Base-by-base conservation (phyloP, 169 alveolate species). In the Cryptosporidium ubiquitum region DNA sequence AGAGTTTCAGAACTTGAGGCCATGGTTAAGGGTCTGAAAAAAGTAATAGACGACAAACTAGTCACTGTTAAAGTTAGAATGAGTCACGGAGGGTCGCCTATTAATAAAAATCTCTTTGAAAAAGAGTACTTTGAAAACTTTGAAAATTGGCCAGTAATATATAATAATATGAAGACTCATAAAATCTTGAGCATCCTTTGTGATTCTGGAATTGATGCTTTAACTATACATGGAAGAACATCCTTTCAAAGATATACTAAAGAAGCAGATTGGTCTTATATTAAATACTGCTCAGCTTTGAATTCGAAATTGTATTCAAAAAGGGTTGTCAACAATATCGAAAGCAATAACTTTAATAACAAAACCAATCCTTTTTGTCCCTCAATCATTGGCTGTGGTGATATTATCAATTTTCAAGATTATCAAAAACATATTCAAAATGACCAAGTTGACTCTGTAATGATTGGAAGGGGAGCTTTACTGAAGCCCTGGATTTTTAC, bases 401-500 rank as follows among this genome's bases (percentile, higher is more conserved):
- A 95, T 79, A 86, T 94, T 26, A 79, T 91, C 66, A 69, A 84
- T 57, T 93, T 73, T 84, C 66, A 89, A 18, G 92, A 93, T 68
- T 69, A 86, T 39, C 71, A 84, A 31, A 57, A 70, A 20, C 85
- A 91, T 33, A 35, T 84, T 51, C 57, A 84, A 44, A 64, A 79
- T 16, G 86, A 79, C 35, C 91, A 84, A 29, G 94, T 91, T 4
- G 93, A 91, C 42, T 89, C 93, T 70, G 79, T 94, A 18, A 94
- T 94, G 92, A 92, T 94, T 33, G 97, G 95, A 3, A 84, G 97
- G 35, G 97, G 96, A 3, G 97, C 97, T 20, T 86, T 95, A 29
- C 92, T 94, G 70, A 95, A 95, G 39, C 97, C 97, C 6, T 95
- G 97, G 97, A 91, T 95, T 4, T 95, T 95, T 85, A 93, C 95